A percentile compares a stretch with the other conserved stretches of the same genome.
phyloP scores from a whole-genome alignment of 2,329 filamentous ascomycete species.

The Trichoderma sp. region DNA sequence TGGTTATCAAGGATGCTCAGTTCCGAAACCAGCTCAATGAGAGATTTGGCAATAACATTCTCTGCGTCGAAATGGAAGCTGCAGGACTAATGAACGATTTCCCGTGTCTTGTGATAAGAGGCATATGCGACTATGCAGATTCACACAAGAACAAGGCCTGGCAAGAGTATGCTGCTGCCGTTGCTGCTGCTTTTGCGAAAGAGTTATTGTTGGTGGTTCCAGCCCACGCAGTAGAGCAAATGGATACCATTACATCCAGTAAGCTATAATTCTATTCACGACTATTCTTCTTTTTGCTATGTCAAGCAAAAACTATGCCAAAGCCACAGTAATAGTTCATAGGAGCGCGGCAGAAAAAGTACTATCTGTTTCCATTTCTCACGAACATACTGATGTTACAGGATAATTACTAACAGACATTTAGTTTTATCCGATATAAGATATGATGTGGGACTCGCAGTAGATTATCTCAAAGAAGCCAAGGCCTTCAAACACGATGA shows the following conservation, averaged over 20 bases:
- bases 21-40: slow-evolving; percentile 30
- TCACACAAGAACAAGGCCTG: slow-evolving; percentile 38
- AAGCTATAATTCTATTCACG: background rate
- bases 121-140: slow-evolving; percentile 41
- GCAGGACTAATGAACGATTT: slow-evolving; percentile 29
- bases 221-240: background rate
- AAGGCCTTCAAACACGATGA: too few relatives aligned
- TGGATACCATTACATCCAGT: background rate
- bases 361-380: too few relatives aligned
- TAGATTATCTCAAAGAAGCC: too few relatives aligned
- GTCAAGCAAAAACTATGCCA: background rate
- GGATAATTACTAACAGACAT: too few relatives aligned
- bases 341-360: background rate
- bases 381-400: too few relatives aligned
- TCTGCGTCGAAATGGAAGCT: slow-evolving; percentile 33
- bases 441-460: too few relatives aligned
- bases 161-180: slow-evolving; percentile 36
- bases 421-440: too few relatives aligned
- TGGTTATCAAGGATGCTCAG: slow-evolving; percentile 35
- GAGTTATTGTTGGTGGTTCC: slow-evolving; percentile 13
- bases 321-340: background rate
- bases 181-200: slow-evolving; percentile 33
- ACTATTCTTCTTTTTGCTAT: background rate
- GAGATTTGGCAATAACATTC: slow-evolving; percentile 5
- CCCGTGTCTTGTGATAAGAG: slow-evolving; percentile 37